A percentile compares a stretch with the other conserved stretches of the same genome.
Conservation (phyloP, 768 basidiomycete genomes). For the Daedaleopsis nitida region DNA sequence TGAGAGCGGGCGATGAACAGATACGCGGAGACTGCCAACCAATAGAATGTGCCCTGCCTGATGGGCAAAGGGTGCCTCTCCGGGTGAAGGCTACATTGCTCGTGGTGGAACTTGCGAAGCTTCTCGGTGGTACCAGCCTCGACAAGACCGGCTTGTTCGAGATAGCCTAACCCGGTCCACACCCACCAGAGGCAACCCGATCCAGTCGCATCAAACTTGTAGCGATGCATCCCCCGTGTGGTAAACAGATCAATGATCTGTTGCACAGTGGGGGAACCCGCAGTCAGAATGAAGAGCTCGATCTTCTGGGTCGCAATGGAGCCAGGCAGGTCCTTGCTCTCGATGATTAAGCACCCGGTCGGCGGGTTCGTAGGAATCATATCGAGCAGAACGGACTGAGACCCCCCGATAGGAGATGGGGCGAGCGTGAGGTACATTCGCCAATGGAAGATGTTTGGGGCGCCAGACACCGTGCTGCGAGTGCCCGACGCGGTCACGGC, state of each 20-base stretch:
- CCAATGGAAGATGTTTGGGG: constrained; percentile 8
- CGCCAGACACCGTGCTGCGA: not conserved
- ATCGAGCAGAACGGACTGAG: constrained; percentile 1
- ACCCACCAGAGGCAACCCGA: constrained; percentile 5
- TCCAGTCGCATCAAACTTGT: constrained; percentile 5
- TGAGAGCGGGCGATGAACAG: not conserved
- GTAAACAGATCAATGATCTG: constrained; percentile 4
- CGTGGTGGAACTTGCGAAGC: not conserved
- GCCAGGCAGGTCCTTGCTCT: not conserved
- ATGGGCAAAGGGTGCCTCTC: constrained; percentile 9
- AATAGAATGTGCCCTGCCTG: constrained; percentile 1
- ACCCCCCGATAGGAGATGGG: not conserved
- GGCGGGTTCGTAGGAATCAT: constrained; percentile 9
- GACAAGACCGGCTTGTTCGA: constrained; percentile 1
- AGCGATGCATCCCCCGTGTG: constrained; percentile 3
- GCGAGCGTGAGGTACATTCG: not conserved
- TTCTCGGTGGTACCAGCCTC: not conserved
- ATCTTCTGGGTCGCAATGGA: not conserved
- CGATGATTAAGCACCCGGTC: not conserved
- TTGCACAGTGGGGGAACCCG: not conserved
- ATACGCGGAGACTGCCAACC: not conserved
- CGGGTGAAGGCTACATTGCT: constrained; percentile 1
- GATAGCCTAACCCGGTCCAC: not conserved
- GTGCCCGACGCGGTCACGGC: constrained; percentile 1
- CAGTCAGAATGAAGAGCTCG: not conserved